Percentiles rank a stretch among this genome's conserved stretches.
Evolutionary conservation across 202 grass and related monocot species (phyloP).

Genomic region (Musa balbisiana): DNA sequence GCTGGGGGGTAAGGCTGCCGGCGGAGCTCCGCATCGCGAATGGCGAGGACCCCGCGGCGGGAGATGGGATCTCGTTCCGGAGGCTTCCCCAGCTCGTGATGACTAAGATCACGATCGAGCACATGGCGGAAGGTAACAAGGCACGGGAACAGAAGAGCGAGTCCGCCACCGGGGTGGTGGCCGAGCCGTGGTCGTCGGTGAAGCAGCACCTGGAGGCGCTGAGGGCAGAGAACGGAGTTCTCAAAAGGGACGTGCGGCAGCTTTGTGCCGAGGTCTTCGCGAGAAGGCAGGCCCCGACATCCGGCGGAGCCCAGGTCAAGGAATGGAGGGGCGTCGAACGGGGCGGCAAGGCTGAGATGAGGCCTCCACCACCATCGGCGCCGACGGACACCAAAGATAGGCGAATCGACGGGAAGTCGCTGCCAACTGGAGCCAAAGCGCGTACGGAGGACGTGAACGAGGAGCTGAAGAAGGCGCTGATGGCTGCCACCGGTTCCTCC

Average conservation of each 20-base stretch:
- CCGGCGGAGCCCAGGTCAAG: neutral
- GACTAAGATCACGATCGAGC: slow-evolving; percentile 34
- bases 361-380: neutral
- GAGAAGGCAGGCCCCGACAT: neutral
- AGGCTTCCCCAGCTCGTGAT: slow-evolving; percentile 30
- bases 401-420: neutral
- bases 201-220: slow-evolving; percentile 8
- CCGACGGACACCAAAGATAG: neutral
- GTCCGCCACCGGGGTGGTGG: neutral
- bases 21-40: neutral
- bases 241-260: slow-evolving; percentile 25
- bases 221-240: slow-evolving; percentile 27
- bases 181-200: neutral
- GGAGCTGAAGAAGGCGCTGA: slow-evolving; percentile 8
- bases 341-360: neutral
- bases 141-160: neutral
- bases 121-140: neutral
- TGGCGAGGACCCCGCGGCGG: neutral
- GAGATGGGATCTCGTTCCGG: slow-evolving; percentile 15
- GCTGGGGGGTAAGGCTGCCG: slow-evolving; percentile 37
- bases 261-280: slow-evolving; percentile 10
- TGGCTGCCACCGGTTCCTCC: neutral
- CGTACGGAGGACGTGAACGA: neutral
- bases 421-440: neutral
- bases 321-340: neutral